A percentile compares a stretch with the other conserved stretches of the same genome.
These are phyloP conservation scores for Penicillium odoratum DNA, from an alignment of 495 filamentous ascomycete species.

Conservation along the genomic window DNA sequence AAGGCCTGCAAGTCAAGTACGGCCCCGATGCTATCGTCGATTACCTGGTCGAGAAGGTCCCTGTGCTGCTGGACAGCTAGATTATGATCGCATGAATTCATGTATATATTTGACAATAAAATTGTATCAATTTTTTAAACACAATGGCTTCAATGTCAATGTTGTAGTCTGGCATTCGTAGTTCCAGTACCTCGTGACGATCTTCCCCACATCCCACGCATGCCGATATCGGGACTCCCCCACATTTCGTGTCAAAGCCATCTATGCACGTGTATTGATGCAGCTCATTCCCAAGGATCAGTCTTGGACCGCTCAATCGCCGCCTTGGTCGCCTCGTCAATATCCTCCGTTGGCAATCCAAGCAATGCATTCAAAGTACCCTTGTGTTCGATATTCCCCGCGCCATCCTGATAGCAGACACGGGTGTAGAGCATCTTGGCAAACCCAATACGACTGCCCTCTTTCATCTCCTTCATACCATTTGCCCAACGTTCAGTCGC, in stretches of 20 bases:
- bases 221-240: not conserved
- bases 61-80: slow-evolving; percentile 47
- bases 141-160: not conserved
- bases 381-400: slow-evolving; percentile 39
- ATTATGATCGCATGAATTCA: not conserved
- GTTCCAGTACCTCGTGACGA: not conserved
- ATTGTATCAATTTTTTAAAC: not conserved
- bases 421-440: slow-evolving; percentile 48
- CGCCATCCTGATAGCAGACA: slow-evolving; percentile 50
- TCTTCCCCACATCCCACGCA: not conserved
- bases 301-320: slow-evolving; percentile 14
- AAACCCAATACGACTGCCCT: slow-evolving; percentile 37
- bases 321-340: slow-evolving; percentile 53
- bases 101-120: not conserved
- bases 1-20: slow-evolving; percentile 62
- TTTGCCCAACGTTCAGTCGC: slow-evolving; percentile 42
- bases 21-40: slow-evolving; percentile 67
- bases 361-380: slow-evolving; percentile 50
- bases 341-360: slow-evolving; percentile 56
- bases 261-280: not conserved
- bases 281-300: not conserved
- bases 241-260: not conserved
- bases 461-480: slow-evolving; percentile 39
- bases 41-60: slow-evolving; percentile 60
- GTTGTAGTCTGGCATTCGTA: not conserved